A percentile compares a stretch with the other conserved stretches of the same genome.
These are phyloP conservation scores for Isochrysis galbana DNA, from an alignment of 78 protist species.

Conservation along the genomic window DNA sequence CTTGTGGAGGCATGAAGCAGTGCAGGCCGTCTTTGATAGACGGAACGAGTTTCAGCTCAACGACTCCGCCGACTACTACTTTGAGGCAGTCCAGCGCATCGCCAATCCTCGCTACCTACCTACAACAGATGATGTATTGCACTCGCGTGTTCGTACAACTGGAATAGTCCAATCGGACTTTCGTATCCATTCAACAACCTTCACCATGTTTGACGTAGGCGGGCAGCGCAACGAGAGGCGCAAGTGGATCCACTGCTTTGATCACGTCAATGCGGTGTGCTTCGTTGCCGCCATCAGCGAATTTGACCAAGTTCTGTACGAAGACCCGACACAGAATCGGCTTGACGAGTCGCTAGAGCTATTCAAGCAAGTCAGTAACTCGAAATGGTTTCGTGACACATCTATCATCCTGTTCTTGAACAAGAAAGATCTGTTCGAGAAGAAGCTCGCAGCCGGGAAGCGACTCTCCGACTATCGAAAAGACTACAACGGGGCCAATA, in stretches of 20 bases:
- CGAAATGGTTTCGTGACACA: constrained; percentile 85
- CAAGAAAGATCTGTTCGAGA: constrained; percentile 84
- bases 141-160: constrained; percentile 75
- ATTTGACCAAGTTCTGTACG: constrained; percentile 71
- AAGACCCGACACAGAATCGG: constrained; percentile 71
- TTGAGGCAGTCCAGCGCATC: constrained; percentile 56
- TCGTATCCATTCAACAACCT: constrained; percentile 42
- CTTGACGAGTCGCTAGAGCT: constrained; percentile 63
- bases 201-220: constrained; percentile 84
- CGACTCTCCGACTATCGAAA: neutral
- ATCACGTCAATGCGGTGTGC: constrained; percentile 91
- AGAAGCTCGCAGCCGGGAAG: constrained; percentile 38
- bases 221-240: constrained; percentile 92
- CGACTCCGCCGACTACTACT: constrained; percentile 69
- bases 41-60: constrained; percentile 55
- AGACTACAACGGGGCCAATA: neutral
- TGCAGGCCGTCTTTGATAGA: neutral
- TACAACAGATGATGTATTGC: constrained; percentile 68
- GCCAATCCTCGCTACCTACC: constrained; percentile 68
- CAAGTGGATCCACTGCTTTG: constrained; percentile 96
- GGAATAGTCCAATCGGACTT: constrained; percentile 85
- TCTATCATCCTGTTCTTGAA: constrained; percentile 91
- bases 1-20: neutral
- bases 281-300: constrained; percentile 85
- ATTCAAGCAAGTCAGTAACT: constrained; percentile 74